Base-by-base conservation (phyloP, 495 filamentous ascomycete genomes). In the Paragyromitra xinjiangensis region DNA sequence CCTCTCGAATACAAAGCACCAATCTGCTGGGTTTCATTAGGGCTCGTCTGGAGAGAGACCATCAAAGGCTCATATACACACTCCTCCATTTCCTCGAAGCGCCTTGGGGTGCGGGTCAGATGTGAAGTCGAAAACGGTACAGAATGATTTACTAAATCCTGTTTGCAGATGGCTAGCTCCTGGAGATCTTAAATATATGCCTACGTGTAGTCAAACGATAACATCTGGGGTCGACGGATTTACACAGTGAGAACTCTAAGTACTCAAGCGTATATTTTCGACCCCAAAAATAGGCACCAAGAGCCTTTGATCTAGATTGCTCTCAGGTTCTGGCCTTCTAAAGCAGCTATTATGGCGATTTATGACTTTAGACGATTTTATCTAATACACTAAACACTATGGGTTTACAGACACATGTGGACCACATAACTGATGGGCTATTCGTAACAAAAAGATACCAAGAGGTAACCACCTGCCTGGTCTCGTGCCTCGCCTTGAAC, bases 401-500 rank as follows among this genome's bases (percentile, higher is more conserved):
- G 95, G 98, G 88, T 98, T 98, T 88, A 91, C 92, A 85, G 16
- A 22, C 26, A 40, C 12, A 0, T 12, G 26, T 26, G 11, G 26
- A 24, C 74, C 40, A 26, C 34, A 29, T 14, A 66, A 48, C 42
- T 14, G 63, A 67, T 22, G 19, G 14, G 56, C 24, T 64, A 6
- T 39, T 53, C 7, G 16, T 11, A 22, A 24, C 19, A n/a, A 19
- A n/a, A 66, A 90, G 89, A 71, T 98, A 97, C 90, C 95, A 99
- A 87, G 95, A 99, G 89, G 98, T 98, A 95, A 98, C 98, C 86
- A 93, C 95, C 71, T 93, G 98, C 86, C 88, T 98, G 61, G 95
- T 93, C 85, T 94, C 98, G 92, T 94, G 98, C 86, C 88, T 98
- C 63, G 95, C 93, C 85, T 94, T 98, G 92, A 95, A 95, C 89